Evolutionary conservation across 179 eudicot genomes (phyloP).

Genomic region (Silene vulgaris): DNA sequence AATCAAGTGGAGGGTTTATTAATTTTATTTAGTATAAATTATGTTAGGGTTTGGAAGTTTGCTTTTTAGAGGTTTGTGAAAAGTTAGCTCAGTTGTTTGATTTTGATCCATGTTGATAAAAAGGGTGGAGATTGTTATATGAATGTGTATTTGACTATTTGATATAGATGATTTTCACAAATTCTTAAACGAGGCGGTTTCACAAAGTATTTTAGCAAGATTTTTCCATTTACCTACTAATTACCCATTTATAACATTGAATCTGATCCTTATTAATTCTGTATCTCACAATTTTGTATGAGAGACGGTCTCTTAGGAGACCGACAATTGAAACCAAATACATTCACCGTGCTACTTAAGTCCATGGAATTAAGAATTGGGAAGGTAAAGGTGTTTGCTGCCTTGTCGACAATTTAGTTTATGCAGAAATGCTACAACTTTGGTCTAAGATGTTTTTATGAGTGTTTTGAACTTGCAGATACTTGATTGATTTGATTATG

Average conservation of each 20-base stretch:
- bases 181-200: not conserved
- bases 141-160: not conserved
- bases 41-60: not conserved
- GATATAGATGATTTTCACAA: not conserved
- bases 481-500: not conserved
- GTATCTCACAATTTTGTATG: too few species aligned
- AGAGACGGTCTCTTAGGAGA: too few species aligned
- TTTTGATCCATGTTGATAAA: not conserved
- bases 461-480: conserved; percentile 2
- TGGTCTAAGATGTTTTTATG: not conserved
- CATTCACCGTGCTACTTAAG: too few species aligned
- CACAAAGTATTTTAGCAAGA: not conserved
- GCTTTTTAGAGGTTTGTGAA: not conserved
- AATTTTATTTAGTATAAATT: too few species aligned
- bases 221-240: not conserved
- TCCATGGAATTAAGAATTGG: not conserved
- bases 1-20: not conserved
- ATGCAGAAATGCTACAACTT: not conserved
- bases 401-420: too few species aligned
- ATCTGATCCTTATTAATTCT: not conserved
- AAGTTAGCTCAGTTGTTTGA: not conserved
- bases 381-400: too few species aligned
- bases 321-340: too few species aligned
- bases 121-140: not conserved
- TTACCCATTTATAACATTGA: not conserved